Conservation (phyloP, 805 yeast species). For the Myxozyma mucilagina region DNA sequence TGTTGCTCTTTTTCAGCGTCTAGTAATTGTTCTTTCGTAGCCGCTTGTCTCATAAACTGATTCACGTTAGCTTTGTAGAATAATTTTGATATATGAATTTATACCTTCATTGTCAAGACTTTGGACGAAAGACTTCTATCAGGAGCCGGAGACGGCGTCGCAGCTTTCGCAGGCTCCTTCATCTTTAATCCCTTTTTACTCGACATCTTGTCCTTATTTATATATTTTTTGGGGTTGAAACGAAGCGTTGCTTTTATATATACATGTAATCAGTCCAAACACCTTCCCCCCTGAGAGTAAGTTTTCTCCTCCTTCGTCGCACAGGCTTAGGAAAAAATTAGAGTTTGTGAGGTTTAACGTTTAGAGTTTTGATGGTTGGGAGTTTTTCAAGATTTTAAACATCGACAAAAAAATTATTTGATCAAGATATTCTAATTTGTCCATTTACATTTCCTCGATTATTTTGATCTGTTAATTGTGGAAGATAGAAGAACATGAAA, state of each 20-base stretch:
- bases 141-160: constrained; percentile 5
- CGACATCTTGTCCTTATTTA: neutral
- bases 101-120: constrained; percentile 78
- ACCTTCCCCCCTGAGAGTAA: too few relatives aligned
- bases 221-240: neutral
- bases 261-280: too few relatives aligned
- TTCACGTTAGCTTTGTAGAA: neutral
- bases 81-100: neutral
- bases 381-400: neutral
- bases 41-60: constrained; percentile 37
- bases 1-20: constrained; percentile 34
- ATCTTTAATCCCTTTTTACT: neutral
- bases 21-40: constrained; percentile 40
- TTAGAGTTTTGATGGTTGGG: neutral
- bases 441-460: too few relatives aligned
- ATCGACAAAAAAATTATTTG: neutral
- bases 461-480: neutral
- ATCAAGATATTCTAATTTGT: too few relatives aligned
- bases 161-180: constrained; percentile 4
- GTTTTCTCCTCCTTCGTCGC: too few relatives aligned
- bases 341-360: too few relatives aligned
- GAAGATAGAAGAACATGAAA: constrained; percentile 53
- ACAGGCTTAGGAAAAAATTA: too few relatives aligned
- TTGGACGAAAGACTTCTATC: constrained; percentile 54
- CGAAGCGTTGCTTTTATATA: too few relatives aligned